Percentiles rank a stretch among this genome's conserved stretches.
These are phyloP conservation scores for Mycena indigotica DNA, from an alignment of 768 basidiomycete species.

Conservation along the genomic window DNA sequence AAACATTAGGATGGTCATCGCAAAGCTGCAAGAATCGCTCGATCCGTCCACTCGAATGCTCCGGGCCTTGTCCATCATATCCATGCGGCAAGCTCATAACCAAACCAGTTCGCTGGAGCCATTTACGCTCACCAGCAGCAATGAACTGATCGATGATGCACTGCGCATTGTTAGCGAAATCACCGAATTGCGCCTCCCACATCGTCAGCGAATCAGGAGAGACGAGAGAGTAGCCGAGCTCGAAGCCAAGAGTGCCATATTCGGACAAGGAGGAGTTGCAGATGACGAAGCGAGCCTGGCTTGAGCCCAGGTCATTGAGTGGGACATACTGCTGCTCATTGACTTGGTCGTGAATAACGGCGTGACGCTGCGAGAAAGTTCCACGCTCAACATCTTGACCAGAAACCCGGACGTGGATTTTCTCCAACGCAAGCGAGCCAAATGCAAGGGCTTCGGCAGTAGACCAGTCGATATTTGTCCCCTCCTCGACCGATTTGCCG, in stretches of 20 bases:
- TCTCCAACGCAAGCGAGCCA: constrained; percentile 89
- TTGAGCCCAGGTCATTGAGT: constrained; percentile 82
- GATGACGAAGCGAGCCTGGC: constrained; percentile 90
- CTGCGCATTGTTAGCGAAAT: constrained; percentile 97
- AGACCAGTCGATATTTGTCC: constrained; percentile 93
- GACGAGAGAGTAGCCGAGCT: constrained; percentile 97
- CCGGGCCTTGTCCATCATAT: constrained; percentile 97
- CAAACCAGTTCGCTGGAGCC: constrained; percentile 91
- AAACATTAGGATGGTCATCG: constrained; percentile 92
- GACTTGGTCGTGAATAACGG: constrained; percentile 93
- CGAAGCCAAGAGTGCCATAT: constrained; percentile 92
- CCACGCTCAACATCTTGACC: constrained; percentile 99
- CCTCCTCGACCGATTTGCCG: constrained; percentile 91
- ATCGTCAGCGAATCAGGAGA: constrained; percentile 90
- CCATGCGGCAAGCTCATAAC: constrained; percentile 92
- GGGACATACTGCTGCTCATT: constrained; percentile 91
- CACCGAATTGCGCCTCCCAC: constrained; percentile 99
- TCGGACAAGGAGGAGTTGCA: constrained; percentile 98
- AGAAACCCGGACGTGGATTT: constrained; percentile 91
- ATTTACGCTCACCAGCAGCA: constrained; percentile 95
- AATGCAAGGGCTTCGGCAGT: constrained; percentile 98
- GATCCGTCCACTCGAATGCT: constrained; percentile 93
- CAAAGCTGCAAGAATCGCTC: constrained; percentile 98
- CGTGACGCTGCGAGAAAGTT: constrained; percentile 98
- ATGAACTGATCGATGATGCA: constrained; percentile 99